Base-by-base conservation (phyloP, 192 early-diverging fungal genomes). In the Podila epigama region DNA sequence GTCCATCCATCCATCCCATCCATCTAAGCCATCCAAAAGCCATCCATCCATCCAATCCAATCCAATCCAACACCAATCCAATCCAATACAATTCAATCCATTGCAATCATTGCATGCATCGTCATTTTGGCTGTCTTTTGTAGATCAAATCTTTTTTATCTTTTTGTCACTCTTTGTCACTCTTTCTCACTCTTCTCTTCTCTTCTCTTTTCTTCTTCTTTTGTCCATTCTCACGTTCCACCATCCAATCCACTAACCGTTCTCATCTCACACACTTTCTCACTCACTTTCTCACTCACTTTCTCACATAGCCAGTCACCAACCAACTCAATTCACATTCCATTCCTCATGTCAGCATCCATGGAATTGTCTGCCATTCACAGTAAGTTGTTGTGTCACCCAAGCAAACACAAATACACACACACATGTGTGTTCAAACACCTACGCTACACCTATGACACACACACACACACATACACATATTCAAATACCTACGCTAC, bases 351-450 rank as follows among this genome's bases (percentile, higher is more conserved):
- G n/a, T n/a, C n/a, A n/a, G n/a, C n/a, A n/a, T n/a, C n/a, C 48
- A 65, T 72, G 70, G 62, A 72, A 54, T 65, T 72, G 62, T 72
- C 70, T 37, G 70, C 63, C 29, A 59, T 72, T 60, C 70, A 72
- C 64, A 72, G 70, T 72, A 72, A 72, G 68, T 55, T 27, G 18
- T 39, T 22, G 18, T 51, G 18, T 22, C 39, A 11, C 39, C 15
- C 15, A 8, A 8, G 8, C 39, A 41, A 41, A 8, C 15, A 11
- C 9, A 41, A 41, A 15, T 41, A 11, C 15, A 15, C 39, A 11
- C 39, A 41, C 15, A 11, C 39, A 41, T 8, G n/a, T n/a, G n/a
- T n/a, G n/a, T n/a, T n/a, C n/a, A n/a, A n/a, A n/a, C n/a, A n/a
- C n/a, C n/a, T n/a, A n/a, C n/a, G n/a, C n/a, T n/a, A n/a, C n/a